Conservation (phyloP, 2,329 filamentous ascomycete species). For the Trichocomaceae sp. region DNA sequence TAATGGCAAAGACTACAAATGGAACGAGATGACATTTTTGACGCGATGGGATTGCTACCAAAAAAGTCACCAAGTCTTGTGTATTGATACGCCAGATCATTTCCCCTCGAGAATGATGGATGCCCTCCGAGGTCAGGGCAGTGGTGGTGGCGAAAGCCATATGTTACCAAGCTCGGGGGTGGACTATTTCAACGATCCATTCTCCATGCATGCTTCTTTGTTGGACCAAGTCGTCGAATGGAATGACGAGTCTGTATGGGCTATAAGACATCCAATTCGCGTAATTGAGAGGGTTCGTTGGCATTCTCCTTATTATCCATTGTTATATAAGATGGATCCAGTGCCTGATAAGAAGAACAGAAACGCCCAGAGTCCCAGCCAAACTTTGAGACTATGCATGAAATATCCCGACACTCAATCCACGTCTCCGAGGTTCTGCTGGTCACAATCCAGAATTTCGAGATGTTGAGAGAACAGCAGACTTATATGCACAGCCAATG, state of each 20-base stretch:
- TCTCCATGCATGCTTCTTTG: slow-evolving; percentile 10
- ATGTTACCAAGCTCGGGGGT: not conserved
- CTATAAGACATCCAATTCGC: slow-evolving; percentile 9
- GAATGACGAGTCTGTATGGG: slow-evolving; percentile 12
- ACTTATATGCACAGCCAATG: not conserved
- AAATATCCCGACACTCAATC: slow-evolving; percentile 12
- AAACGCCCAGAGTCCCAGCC: slow-evolving; percentile 6
- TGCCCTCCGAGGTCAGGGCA: not conserved
- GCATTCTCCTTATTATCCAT: not conserved
- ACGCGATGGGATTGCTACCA: slow-evolving; percentile 6
- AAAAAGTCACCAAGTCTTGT: slow-evolving; percentile 1
- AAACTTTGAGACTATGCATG: slow-evolving; percentile 12
- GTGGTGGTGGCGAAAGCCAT: not conserved
- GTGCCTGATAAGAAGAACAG: not conserved
- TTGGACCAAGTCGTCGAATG: slow-evolving; percentile 9
- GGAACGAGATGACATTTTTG: slow-evolving; percentile 13
- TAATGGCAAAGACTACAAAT: slow-evolving; percentile 12
- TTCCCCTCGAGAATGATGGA: not conserved
- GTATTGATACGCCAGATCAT: slow-evolving; percentile 8
- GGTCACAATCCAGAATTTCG: slow-evolving; percentile 11
- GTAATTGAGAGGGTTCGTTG: slow-evolving; percentile 5
- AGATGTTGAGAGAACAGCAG: slow-evolving; percentile 9
- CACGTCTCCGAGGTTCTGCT: slow-evolving; percentile 11
- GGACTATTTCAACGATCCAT: not conserved
- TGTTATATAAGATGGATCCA: not conserved